Evolutionary conservation across 2,329 filamentous ascomycete genomes (phyloP).

Genomic region (Sclerotinia glacialis): DNA sequence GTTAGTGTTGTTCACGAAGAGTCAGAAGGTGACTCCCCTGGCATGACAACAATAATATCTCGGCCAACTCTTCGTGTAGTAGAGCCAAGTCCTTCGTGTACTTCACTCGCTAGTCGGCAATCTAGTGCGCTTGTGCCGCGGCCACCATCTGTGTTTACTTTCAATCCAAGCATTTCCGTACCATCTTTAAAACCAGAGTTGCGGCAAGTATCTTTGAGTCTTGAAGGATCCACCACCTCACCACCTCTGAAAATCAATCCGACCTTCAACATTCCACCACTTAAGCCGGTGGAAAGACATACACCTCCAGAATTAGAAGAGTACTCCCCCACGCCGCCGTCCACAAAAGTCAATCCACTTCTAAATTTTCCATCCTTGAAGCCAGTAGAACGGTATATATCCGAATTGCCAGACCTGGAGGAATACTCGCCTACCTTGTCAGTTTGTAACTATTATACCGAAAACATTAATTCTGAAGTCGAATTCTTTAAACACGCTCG

Average conservation of each 20-base stretch:
- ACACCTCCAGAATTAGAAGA: slow-evolving; percentile 4
- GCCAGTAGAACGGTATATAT: background rate
- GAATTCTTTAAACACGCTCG: slow-evolving; percentile 28
- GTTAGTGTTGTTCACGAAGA: slow-evolving; percentile 34
- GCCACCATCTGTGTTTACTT: slow-evolving; percentile 31
- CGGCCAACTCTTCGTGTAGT: slow-evolving; percentile 21
- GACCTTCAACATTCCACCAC: slow-evolving; percentile 23
- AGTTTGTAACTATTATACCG: slow-evolving; percentile 31
- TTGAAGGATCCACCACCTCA: slow-evolving; percentile 17
- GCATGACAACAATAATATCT: slow-evolving; percentile 21
- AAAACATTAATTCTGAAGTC: slow-evolving; percentile 26
- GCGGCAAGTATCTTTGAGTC: slow-evolving; percentile 9
- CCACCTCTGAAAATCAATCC: slow-evolving; percentile 32
- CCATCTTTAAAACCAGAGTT: slow-evolving; percentile 17
- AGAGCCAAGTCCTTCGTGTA: slow-evolving; percentile 26
- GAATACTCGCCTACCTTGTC: slow-evolving; percentile 31
- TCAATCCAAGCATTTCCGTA: slow-evolving; percentile 31
- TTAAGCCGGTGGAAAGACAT: slow-evolving; percentile 1
- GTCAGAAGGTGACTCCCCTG: slow-evolving; percentile 28
- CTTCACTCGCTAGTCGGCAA: slow-evolving; percentile 18
- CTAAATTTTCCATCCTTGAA: slow-evolving; percentile 23
- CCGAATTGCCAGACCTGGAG: slow-evolving; percentile 13
- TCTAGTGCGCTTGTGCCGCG: slow-evolving; percentile 14
- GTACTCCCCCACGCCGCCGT: slow-evolving; percentile 27
- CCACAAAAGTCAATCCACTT: slow-evolving; percentile 28